Evolutionary conservation across 176 grass and related monocot genomes (phyloP).

Genomic region (Luzula sylvatica): DNA sequence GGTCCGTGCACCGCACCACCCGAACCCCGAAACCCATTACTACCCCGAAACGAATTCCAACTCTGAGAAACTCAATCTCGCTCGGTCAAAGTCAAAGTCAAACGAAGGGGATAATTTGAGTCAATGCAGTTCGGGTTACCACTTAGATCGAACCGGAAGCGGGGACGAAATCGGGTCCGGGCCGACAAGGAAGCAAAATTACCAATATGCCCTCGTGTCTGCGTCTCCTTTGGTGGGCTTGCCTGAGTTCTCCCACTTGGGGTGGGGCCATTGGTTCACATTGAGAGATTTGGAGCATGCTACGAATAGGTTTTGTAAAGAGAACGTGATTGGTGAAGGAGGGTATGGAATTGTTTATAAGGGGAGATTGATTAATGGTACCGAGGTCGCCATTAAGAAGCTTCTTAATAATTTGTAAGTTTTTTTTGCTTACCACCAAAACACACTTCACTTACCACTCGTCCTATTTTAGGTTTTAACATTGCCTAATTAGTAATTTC

Average conservation of each 20-base stretch:
- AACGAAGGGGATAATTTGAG: conserved; percentile 59
- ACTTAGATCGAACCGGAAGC: conserved; percentile 36
- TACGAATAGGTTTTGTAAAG: conserved; percentile 54
- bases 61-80: conserved; percentile 23
- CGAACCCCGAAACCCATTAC: conserved; percentile 17
- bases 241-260: conserved; percentile 59
- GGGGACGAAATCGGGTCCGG: conserved; percentile 54
- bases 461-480: no score
- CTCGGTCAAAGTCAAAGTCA: conserved; percentile 54
- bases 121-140: conserved; percentile 56
- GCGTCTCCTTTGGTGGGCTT: conserved; percentile 60
- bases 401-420: conserved; percentile 67
- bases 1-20: conserved; percentile 20
- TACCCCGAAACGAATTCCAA: conserved; percentile 6
- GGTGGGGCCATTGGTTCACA: conserved; percentile 79
- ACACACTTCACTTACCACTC: no score
- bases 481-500: no score
- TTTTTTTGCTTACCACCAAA: background rate
- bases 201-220: conserved; percentile 35
- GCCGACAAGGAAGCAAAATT: conserved; percentile 20
- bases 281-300: conserved; percentile 56
- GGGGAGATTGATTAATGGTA: conserved; percentile 47
- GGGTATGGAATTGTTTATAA: conserved; percentile 62
- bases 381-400: conserved; percentile 57
- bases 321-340: conserved; percentile 60